These are phyloP conservation scores for Metschnikowia bowlesiae DNA, from an alignment of 805 yeast species.

Conservation along the genomic window DNA sequence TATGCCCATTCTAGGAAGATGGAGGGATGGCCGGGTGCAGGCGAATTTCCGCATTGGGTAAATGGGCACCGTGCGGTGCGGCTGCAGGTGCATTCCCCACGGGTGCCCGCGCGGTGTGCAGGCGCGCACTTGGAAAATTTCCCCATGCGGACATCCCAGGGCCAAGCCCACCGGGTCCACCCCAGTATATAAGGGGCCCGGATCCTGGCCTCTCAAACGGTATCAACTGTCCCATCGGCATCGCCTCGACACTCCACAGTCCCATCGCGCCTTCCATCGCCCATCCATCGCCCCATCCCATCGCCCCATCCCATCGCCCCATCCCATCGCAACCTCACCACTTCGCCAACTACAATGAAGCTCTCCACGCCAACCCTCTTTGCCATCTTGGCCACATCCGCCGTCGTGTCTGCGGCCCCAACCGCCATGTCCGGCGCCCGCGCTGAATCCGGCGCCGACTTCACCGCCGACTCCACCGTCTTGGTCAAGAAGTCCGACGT, in stretches of 20 bases:
- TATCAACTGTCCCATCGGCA: too few species aligned
- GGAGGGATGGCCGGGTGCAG: neutral
- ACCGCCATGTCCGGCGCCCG: conserved; percentile 36
- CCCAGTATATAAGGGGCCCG: neutral
- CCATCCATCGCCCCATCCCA: neutral
- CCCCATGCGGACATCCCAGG: conserved; percentile 3
- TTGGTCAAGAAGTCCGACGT: conserved; percentile 35
- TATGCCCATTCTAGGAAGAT: neutral
- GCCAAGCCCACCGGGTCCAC: neutral
- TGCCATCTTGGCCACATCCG: conserved; percentile 37
- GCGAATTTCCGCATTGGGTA: neutral
- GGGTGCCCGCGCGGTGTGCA: neutral
- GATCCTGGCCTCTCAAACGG: neutral
- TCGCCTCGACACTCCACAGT: too few species aligned
- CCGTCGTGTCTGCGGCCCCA: conserved; percentile 33
- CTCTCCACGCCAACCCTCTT: conserved; percentile 36
- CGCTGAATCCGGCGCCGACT: conserved; percentile 13
- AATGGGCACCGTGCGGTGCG: neutral
- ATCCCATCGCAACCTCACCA: neutral
- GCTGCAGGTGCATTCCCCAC: neutral
- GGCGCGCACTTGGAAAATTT: neutral
- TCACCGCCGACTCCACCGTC: conserved; percentile 14
- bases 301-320: neutral
- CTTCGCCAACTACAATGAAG: conserved; percentile 25
- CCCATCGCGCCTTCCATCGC: too few species aligned